phyloP scores from a whole-genome alignment of 2,329 filamentous ascomycete genomes.

The Claviceps arundinis region DNA sequence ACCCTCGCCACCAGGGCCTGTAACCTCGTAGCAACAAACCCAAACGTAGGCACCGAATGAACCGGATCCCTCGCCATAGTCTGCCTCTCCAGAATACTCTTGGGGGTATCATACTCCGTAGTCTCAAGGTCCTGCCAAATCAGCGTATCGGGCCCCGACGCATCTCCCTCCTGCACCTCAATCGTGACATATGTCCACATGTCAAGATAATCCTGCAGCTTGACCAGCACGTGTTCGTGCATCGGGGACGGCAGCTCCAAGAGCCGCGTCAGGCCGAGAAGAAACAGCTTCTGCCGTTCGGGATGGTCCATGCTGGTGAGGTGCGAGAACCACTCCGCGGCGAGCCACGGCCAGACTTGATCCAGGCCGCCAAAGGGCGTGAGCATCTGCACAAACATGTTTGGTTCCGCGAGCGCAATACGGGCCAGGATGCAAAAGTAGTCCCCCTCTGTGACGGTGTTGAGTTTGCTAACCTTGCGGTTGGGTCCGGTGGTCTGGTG shows the following conservation, averaged over 20 bases:
- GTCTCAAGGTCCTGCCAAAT: constrained; percentile 30
- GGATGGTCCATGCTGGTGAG: constrained; percentile 55
- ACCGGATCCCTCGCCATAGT: constrained; percentile 50
- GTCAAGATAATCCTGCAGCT: constrained; percentile 59
- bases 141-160: constrained; percentile 37
- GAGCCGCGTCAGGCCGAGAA: constrained; percentile 58
- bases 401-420: constrained; percentile 59
- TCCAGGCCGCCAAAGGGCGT: constrained; percentile 31
- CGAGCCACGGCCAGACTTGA: constrained; percentile 46
- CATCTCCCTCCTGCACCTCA: constrained; percentile 50
- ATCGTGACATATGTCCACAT: constrained; percentile 61
- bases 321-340: constrained; percentile 52
- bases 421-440: constrained; percentile 76
- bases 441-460: constrained; percentile 65
- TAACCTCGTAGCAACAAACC: constrained; percentile 51
- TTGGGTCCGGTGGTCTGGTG: constrained; percentile 76
- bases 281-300: constrained; percentile 56
- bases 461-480: constrained; percentile 53
- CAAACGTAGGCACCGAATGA: constrained; percentile 49
- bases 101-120: constrained; percentile 43
- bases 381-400: constrained; percentile 49
- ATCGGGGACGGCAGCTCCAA: constrained; percentile 48
- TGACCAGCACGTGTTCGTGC: constrained; percentile 43
- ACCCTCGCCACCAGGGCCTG: constrained; percentile 41
- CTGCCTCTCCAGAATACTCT: constrained; percentile 38